Evolutionary conservation across 2,329 filamentous ascomycete species (phyloP).

Genomic region (Fusarium sterilihyphosum): DNA sequence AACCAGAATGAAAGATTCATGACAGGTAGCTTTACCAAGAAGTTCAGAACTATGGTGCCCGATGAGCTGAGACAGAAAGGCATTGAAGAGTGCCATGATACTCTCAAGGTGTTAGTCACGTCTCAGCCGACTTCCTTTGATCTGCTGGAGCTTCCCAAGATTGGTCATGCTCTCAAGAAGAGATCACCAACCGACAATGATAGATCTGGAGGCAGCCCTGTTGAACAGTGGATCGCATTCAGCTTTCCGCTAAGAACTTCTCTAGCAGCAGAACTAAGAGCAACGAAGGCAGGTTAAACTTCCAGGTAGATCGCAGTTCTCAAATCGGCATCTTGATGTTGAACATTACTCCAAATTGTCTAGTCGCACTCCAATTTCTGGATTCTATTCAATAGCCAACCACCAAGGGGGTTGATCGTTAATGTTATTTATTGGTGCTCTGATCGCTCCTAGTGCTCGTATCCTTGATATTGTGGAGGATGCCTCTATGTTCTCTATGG

Average conservation of each 20-base stretch:
- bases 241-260: background rate
- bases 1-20: background rate
- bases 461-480: too few relatives aligned
- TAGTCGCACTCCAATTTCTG: too few relatives aligned
- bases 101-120: slow-evolving; percentile 21
- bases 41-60: background rate
- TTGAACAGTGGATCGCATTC: background rate
- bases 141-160: slow-evolving; percentile 7
- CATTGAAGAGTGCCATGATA: background rate
- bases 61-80: background rate
- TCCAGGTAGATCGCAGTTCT: too few relatives aligned
- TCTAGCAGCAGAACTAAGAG: background rate
- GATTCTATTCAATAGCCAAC: too few relatives aligned
- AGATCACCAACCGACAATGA: background rate
- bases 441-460: too few relatives aligned
- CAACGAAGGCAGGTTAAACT: too few relatives aligned
- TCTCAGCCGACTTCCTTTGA: slow-evolving; percentile 26
- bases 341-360: too few relatives aligned
- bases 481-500: too few relatives aligned
- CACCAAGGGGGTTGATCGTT: too few relatives aligned
- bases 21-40: background rate
- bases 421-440: too few relatives aligned
- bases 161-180: background rate
- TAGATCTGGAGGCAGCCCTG: background rate
- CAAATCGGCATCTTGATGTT: too few relatives aligned